phyloP scores from a whole-genome alignment of 2,329 filamentous ascomycete species.

The Arachnomyces sp. region DNA sequence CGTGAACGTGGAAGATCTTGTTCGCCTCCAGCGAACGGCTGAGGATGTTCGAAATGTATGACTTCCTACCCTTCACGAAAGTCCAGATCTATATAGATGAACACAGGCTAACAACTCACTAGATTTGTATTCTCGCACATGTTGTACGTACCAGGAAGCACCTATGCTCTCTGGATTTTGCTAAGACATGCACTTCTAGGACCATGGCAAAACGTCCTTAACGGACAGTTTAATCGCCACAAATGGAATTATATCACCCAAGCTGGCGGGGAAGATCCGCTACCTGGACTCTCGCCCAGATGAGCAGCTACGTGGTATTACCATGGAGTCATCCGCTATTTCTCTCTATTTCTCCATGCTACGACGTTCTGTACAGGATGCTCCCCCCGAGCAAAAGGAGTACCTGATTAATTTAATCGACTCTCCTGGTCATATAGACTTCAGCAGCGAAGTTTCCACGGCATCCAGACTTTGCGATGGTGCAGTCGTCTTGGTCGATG shows the following conservation, averaged over 20 bases:
- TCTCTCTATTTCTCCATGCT: constrained; percentile 93
- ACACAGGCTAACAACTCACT: constrained; percentile 25
- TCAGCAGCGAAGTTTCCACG: constrained; percentile 95
- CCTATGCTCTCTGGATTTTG: background rate
- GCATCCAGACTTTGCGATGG: constrained; percentile 91
- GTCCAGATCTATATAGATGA: constrained; percentile 21
- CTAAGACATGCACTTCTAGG: constrained; percentile 39
- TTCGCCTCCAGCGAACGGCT: constrained; percentile 77
- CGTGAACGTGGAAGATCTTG: constrained; percentile 81
- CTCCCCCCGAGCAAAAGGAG: constrained; percentile 65
- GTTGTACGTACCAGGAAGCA: constrained; percentile 50
- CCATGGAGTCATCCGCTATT: constrained; percentile 99
- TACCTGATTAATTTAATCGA: constrained; percentile 97
- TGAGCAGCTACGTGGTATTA: constrained; percentile 92
- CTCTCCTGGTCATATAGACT: constrained; percentile 96
- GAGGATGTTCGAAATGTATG: constrained; percentile 87
- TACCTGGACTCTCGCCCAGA: constrained; percentile 95
- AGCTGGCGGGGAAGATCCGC: constrained; percentile 93
- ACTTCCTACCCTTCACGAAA: constrained; percentile 18
- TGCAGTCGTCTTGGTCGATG: constrained; percentile 87
- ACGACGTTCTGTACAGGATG: constrained; percentile 60
- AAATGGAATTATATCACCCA: constrained; percentile 98
- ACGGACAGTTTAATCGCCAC: constrained; percentile 94
- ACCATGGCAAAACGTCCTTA: constrained; percentile 96
- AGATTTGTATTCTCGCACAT: constrained; percentile 94